Evolutionary conservation across 257 asterid species (phyloP), one percentile per base, ranked within the genome.

Genomic region (Scutellaria baicalensis): DNA sequence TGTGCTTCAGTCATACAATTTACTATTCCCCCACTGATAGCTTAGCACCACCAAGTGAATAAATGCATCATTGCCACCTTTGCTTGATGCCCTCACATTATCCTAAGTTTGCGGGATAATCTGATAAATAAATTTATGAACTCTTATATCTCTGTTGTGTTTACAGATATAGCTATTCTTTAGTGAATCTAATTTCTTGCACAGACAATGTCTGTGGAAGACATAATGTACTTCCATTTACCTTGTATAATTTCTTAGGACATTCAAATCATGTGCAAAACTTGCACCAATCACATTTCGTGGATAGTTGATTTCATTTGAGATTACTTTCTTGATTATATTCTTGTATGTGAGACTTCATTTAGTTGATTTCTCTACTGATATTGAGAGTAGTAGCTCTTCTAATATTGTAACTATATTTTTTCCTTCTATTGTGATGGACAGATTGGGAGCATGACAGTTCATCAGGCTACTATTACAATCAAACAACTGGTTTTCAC

Each of bases 361-460:
- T n/a, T n/a, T n/a, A n/a, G 16, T 54, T 18, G 10, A n/a, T 54
- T 56, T 40, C 16, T 23, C n/a, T 31, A 27, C 33, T 27, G 0
- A 27, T 27, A 2, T 27, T 27, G 33, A 23, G 31, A 23, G 31
- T 23, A 23, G 31, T 23, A n/a, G 31, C 31, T 23, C 31, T 47
- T 13, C 13, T 49, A 10, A 6, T 31, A 39, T n/a, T 49, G 16
- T 14, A 61, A 39, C 57, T 1, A n/a, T 21, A 49, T 45, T 67
- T 2, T 40, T 68, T 45, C 10, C 18, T 36, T 12, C 48, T 54
- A 23, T 55, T 31, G 8, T 43, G 57, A n/a, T 51, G 77, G 71
- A 59, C 92, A 94, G 99, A 88, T 42, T 92, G 99, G 99, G 96
- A 83, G 80, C 66, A 74, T 12, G 91, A 94, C 61, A 82, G 84